Evolutionary conservation across 345 rosid species (phyloP).

Genomic region (Acer campestre): DNA sequence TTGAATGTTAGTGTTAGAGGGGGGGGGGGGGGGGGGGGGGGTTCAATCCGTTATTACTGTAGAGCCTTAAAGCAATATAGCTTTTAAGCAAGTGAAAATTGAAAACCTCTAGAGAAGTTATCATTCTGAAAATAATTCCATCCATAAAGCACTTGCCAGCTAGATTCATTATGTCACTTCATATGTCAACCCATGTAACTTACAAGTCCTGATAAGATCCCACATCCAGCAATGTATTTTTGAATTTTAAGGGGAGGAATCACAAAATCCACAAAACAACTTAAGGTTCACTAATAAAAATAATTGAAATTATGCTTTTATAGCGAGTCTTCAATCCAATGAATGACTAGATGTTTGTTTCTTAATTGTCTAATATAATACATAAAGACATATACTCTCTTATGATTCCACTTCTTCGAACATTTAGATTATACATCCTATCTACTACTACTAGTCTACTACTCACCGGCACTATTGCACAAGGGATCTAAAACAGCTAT

Average conservation of each 20-base stretch:
- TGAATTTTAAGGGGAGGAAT: neutral
- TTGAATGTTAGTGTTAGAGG: too few relatives aligned
- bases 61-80: neutral
- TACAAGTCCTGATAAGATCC: neutral
- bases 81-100: neutral
- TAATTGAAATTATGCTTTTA: neutral
- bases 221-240: neutral
- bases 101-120: neutral
- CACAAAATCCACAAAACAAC: neutral
- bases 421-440: neutral
- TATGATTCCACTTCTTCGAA: neutral
- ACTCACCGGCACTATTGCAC: neutral
- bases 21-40: too few relatives aligned
- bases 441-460: neutral
- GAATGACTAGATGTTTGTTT: neutral
- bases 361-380: neutral
- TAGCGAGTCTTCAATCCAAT: neutral
- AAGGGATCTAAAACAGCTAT: slow-evolving; percentile 6
- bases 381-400: neutral
- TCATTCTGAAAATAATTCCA: neutral
- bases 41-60: too few relatives aligned
- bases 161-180: neutral
- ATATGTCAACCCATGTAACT: neutral
- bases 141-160: neutral
- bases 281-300: neutral